Evolutionary conservation across 257 asterid species (phyloP).

Genomic region (Apocynum venetum): DNA sequence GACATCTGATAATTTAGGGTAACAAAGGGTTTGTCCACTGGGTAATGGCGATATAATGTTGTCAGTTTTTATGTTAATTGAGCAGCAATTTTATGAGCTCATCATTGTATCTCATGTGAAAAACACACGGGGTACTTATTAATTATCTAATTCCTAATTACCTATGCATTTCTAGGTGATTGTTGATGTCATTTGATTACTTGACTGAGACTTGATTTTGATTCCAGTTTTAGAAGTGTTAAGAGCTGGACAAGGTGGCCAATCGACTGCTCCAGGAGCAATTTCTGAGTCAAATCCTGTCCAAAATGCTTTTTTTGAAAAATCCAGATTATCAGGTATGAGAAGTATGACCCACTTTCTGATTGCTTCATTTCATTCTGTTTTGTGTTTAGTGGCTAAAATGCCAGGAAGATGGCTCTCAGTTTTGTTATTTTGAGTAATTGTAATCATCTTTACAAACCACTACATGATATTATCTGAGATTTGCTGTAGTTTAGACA

Average conservation of each 20-base stretch:
- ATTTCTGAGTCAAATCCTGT: constrained; percentile 11
- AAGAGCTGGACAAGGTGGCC: constrained; percentile 24
- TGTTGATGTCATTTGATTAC: constrained; percentile 7
- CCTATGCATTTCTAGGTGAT: background rate
- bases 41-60: background rate
- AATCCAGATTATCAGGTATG: constrained; percentile 19
- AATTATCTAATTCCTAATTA: too few species aligned
- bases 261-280: constrained; percentile 3
- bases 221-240: constrained; percentile 11
- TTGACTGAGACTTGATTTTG: background rate
- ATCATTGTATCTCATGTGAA: background rate
- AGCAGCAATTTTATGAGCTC: background rate
- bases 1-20: background rate
- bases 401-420: background rate
- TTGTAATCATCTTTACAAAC: background rate
- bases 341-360: background rate
- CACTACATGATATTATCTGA: background rate
- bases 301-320: constrained; percentile 11
- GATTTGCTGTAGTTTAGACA: too few species aligned
- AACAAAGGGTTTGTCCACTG: background rate
- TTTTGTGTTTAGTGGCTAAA: background rate
- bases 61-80: background rate
- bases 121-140: background rate
- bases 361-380: background rate
- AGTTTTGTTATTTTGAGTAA: background rate